phyloP scores from a whole-genome alignment of 2,329 filamentous ascomycete species.

The Scytalidium lignicola region DNA sequence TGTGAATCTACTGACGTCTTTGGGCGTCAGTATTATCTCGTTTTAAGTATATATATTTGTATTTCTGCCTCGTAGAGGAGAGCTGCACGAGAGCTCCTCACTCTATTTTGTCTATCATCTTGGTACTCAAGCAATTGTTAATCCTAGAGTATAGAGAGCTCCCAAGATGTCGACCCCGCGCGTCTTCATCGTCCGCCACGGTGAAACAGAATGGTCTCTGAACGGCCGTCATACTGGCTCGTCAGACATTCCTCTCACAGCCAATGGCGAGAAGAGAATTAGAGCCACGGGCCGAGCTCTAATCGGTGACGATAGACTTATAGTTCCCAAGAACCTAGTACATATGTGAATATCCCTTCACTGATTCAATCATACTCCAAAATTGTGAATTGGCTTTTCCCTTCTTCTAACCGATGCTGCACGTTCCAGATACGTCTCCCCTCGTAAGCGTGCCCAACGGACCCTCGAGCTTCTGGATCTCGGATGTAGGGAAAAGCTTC shows the following conservation, averaged over 20 bases:
- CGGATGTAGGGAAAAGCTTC: constrained; percentile 61
- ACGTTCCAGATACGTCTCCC: constrained; percentile 68
- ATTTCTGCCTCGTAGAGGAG: neutral
- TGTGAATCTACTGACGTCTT: neutral
- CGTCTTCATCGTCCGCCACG: constrained; percentile 81
- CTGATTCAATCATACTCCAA: too few species aligned
- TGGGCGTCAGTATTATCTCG: neutral
- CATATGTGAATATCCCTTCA: constrained; percentile 69
- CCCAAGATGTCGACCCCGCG: constrained; percentile 50
- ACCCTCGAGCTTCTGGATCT: constrained; percentile 87
- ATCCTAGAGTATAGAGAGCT: too few species aligned
- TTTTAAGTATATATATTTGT: neutral
- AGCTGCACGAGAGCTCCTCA: neutral
- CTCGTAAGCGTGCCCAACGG: constrained; percentile 74
- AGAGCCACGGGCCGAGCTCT: constrained; percentile 75
- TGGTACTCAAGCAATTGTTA: neutral
- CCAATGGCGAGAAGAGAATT: constrained; percentile 73
- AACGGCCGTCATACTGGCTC: constrained; percentile 78
- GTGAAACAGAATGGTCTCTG: constrained; percentile 93
- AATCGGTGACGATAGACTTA: constrained; percentile 77
- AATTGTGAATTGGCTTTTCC: too few species aligned
- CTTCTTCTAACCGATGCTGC: neutral
- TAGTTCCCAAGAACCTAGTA: constrained; percentile 73
- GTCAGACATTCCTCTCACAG: constrained; percentile 82
- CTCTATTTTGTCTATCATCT: neutral